Evolutionary conservation across 2,329 filamentous ascomycete genomes (phyloP), one percentile per base, ranked within the genome.

Genomic region (Beauveria australis): DNA sequence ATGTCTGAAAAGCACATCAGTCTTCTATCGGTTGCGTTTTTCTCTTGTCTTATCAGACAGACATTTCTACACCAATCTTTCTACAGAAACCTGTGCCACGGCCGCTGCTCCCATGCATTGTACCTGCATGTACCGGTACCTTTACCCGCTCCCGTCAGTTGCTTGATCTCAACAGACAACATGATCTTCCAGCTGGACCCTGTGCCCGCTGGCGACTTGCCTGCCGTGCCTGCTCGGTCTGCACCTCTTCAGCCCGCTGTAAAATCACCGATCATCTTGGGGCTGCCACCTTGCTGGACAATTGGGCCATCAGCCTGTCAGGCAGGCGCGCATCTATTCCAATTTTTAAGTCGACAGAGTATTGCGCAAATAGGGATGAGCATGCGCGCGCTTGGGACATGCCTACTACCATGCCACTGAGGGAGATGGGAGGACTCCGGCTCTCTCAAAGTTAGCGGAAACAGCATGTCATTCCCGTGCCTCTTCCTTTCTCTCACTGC

Each of bases 81-180:
- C 7, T 28, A 18, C 24, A 49, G 10, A 16, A 16, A 16, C 33
- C 14, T 37, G 33, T 16, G 47, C 24, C 26, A 49, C 33, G 10
- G 5, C 22, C 33, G 28, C 37, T 18, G 18, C 40, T 10, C 2
- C 12, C 53, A 37, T 47, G 26, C 28, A 22, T 30, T n/a, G 55
- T 58, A 51, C 46, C 55, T 58, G 46, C 55, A 51, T 58, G 55
- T 58, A 58, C 55, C 37, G 22, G 55, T 58, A 58, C 55, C 10
- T 58, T 33, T 10, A 12, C 37, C 53, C 18, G 33, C 26, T 12
- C 12, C 33, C 12, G n/a, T 14, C 41, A 16, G 52, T 22, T 37
- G 33, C 40, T 37, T 19, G 43, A 26, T 51, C 47, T 49, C 33
- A 47, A 43, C 30, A 24, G 47, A 43, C 28, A 24, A 22, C 16